A percentile compares a stretch with the other conserved stretches of the same genome.
Conservation (phyloP, 495 filamentous ascomycete species). For the Aspergillus indologenus region DNA sequence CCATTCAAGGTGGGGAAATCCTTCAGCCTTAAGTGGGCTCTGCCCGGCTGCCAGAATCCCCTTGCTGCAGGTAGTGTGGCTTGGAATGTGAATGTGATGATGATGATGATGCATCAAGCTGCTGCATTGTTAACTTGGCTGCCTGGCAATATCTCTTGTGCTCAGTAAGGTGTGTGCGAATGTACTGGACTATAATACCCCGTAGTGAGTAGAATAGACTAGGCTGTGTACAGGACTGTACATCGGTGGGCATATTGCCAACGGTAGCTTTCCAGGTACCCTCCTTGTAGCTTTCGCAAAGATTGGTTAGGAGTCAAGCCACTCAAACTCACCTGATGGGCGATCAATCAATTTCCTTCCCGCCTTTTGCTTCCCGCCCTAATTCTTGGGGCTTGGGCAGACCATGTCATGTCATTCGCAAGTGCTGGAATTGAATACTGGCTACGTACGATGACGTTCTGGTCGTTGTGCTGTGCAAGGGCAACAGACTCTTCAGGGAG, state of each 20-base stretch:
- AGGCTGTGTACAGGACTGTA: too few species aligned
- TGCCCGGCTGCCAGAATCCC: too few species aligned
- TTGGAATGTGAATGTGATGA: background rate
- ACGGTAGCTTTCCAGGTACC: background rate
- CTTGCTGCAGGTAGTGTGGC: background rate
- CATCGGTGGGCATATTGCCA: background rate
- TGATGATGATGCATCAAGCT: background rate
- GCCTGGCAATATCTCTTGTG: background rate
- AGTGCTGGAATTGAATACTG: background rate
- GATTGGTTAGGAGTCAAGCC: background rate
- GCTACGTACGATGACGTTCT: background rate
- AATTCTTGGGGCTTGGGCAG: constrained; percentile 1
- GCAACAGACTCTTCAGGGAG: background rate
- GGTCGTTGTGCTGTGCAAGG: background rate
- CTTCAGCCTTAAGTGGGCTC: background rate
- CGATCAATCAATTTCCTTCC: background rate
- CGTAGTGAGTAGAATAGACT: too few species aligned
- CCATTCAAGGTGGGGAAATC: background rate
- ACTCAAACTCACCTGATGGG: background rate
- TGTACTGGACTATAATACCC: too few species aligned
- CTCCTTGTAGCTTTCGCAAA: background rate
- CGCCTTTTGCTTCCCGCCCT: background rate
- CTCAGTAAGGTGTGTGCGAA: background rate
- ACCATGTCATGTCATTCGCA: constrained; percentile 14
- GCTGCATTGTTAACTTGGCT: background rate